phyloP scores from a whole-genome alignment of 257 asterid genomes.

The Scutellaria baicalensis region DNA sequence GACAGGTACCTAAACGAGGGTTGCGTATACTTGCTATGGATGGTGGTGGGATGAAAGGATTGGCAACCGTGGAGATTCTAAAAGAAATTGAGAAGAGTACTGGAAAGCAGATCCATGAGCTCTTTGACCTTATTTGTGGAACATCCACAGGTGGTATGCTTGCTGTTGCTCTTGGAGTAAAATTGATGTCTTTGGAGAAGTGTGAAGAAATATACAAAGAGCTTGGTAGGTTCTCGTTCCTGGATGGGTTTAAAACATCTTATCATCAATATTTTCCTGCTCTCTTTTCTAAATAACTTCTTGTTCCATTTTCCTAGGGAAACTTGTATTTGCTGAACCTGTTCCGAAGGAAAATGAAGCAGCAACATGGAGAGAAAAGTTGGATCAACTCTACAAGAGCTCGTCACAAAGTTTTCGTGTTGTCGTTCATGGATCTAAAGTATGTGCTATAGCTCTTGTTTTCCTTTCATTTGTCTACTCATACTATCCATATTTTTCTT shows the following conservation, averaged over 20 bases:
- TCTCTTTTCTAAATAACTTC: slow-evolving; percentile 7
- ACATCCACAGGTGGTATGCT: slow-evolving; percentile 99
- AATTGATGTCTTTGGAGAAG: slow-evolving; percentile 79
- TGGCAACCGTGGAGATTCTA: slow-evolving; percentile 91
- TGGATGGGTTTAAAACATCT: slow-evolving; percentile 2
- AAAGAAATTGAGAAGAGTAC: slow-evolving; percentile 89
- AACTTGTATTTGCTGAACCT: slow-evolving; percentile 98
- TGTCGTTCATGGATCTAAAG: slow-evolving; percentile 96
- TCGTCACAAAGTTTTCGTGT: slow-evolving; percentile 97
- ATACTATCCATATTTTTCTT: slow-evolving; percentile 5
- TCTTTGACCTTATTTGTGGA: slow-evolving; percentile 97
- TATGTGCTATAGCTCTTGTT: slow-evolving; percentile 27
- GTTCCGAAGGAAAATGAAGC: slow-evolving; percentile 97
- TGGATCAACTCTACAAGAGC: slow-evolving; percentile 98
- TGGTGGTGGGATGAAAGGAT: slow-evolving; percentile 99
- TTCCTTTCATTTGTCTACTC: slow-evolving; percentile 5
- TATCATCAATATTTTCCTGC: slow-evolving; percentile 10
- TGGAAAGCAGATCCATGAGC: slow-evolving; percentile 95
- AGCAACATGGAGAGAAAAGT: slow-evolving; percentile 95
- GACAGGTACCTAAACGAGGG: slow-evolving; percentile 84
- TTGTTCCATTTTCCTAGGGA: slow-evolving; percentile 47
- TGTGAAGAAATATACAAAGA: slow-evolving; percentile 98
- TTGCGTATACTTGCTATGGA: slow-evolving; percentile 94
- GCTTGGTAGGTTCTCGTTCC: slow-evolving; percentile 56
- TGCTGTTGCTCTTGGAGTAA: slow-evolving; percentile 97